Base-by-base conservation (phyloP, 345 rosid genomes). In the Eucalyptus urophylla region DNA sequence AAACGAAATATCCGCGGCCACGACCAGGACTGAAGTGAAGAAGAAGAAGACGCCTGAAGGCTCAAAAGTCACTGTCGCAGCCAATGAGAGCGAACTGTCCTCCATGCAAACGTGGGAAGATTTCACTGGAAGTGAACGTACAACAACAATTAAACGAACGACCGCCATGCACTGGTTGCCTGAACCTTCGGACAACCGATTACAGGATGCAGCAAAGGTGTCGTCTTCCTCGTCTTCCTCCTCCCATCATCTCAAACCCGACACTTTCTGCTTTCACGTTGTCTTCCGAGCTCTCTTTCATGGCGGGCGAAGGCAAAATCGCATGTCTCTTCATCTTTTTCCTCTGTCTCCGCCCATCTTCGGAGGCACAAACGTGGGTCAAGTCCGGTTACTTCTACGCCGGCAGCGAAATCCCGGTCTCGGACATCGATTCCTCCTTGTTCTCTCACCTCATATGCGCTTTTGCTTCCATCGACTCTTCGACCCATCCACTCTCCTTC, bases 381-480 rank as follows among this genome's bases (percentile, higher is more conserved):
- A 69, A 87, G 49, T 90, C 90, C 11, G 93, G 92, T 49, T 93
- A 90, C 89, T 91, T 90, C 89, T 19, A 49, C 86, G 31, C 90
- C 29, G 14, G 8, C 76, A 80, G 88, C 33, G 88, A 89, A 29
- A 14, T 89, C 87, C 91, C 90, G 14, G 33, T 87, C 67, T 54
- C 91, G 7, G 86, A 45, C 86, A 90, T 92, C 69, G 56, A 92
- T 43, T 92, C 94, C 45, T 65, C 91, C 31, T 87, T 92, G 11
- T 93, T 90, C 60, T 89, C 92, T 47, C 94, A 91, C 83, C 93
- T 93, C 62, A 44, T 91, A 33, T 92, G 91, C 11, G 92, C 90
- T 51, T 92, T 86, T 29, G 94, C 92, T 29, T 2, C 4, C 37
- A 21, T 92, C 31, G 90, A 91, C 65, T 80, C 92, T 49, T 88